Conservation (phyloP, 352 stramenopile species). For the Pythium apleroticum region DNA sequence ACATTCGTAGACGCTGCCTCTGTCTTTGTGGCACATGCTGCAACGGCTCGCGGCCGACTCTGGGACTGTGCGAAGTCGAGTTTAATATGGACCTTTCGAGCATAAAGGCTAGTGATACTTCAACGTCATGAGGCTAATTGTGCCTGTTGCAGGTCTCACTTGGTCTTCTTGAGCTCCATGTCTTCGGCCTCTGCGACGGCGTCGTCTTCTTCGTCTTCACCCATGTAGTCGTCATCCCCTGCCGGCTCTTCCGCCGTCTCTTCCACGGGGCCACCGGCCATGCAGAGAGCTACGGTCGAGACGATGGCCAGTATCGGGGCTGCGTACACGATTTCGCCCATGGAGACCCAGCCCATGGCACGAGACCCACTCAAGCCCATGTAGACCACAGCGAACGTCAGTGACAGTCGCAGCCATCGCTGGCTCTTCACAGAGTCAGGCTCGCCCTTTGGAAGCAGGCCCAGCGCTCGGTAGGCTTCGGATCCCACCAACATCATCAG, state of each 20-base stretch:
- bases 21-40: not conserved
- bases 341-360: constrained; percentile 7
- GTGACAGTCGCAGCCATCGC: constrained; percentile 16
- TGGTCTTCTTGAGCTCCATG: constrained; percentile 20
- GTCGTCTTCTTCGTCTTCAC: constrained; percentile 9
- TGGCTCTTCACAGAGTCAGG: not conserved
- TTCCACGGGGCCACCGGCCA: constrained; percentile 17
- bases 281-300: constrained; percentile 11
- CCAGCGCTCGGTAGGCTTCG: constrained; percentile 15
- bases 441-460: not conserved
- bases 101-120: too few relatives aligned
- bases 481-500: constrained; percentile 19
- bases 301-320: constrained; percentile 6
- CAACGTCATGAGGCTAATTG: not conserved
- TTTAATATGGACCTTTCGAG: too few relatives aligned
- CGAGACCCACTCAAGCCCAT: constrained; percentile 2
- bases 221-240: constrained; percentile 17
- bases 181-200: not conserved
- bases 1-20: not conserved
- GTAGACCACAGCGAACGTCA: constrained; percentile 15
- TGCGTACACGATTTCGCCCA: constrained; percentile 11
- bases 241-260: constrained; percentile 3
- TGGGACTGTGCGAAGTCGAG: too few relatives aligned
- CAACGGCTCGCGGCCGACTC: not conserved
- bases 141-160: not conserved